phyloP scores from a whole-genome alignment of 192 early-diverging fungal genomes.

The Blastocladiella britannica region DNA sequence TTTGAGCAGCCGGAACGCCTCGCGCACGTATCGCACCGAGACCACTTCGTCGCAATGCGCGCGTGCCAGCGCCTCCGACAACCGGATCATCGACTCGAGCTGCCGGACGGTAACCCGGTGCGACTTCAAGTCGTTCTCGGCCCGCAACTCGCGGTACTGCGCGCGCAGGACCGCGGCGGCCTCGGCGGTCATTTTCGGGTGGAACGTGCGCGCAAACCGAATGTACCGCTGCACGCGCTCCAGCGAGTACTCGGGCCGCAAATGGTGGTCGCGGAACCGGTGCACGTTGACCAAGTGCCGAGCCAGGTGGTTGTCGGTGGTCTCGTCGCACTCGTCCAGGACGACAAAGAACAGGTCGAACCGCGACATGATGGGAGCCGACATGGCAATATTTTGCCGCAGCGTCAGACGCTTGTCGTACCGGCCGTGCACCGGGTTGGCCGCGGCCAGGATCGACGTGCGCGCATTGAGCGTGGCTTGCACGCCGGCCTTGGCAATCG shows the following conservation, averaged over 20 bases:
- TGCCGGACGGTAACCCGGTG: slow-evolving; percentile 94
- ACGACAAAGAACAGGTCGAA: slow-evolving; percentile 96
- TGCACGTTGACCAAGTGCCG: slow-evolving; percentile 89
- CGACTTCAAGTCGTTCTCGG: slow-evolving; percentile 21
- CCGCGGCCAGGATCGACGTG: slow-evolving; percentile 88
- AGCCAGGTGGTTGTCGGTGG: slow-evolving; percentile 64
- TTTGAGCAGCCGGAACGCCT: not conserved
- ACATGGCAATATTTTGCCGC: slow-evolving; percentile 83
- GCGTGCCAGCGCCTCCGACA: slow-evolving; percentile 86
- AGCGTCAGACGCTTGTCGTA: slow-evolving; percentile 75
- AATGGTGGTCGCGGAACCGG: slow-evolving; percentile 29
- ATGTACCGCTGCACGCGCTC: slow-evolving; percentile 68
- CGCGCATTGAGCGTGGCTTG: slow-evolving; percentile 93
- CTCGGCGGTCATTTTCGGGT: slow-evolving; percentile 56
- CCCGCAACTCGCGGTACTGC: slow-evolving; percentile 64
- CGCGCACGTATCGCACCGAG: not conserved
- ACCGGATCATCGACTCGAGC: slow-evolving; percentile 84
- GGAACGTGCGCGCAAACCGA: slow-evolving; percentile 68
- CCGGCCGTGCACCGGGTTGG: slow-evolving; percentile 80
- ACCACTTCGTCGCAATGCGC: slow-evolving; percentile 47
- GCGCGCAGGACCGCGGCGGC: slow-evolving; percentile 53
- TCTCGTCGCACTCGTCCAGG: slow-evolving; percentile 72
- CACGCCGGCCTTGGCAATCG: slow-evolving; percentile 95
- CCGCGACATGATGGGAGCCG: slow-evolving; percentile 86
- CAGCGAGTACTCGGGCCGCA: slow-evolving; percentile 49